Percentiles rank a stretch among this genome's conserved stretches.
Conservation (phyloP, 495 filamentous ascomycete genomes). For the Podospora tetraspora region DNA sequence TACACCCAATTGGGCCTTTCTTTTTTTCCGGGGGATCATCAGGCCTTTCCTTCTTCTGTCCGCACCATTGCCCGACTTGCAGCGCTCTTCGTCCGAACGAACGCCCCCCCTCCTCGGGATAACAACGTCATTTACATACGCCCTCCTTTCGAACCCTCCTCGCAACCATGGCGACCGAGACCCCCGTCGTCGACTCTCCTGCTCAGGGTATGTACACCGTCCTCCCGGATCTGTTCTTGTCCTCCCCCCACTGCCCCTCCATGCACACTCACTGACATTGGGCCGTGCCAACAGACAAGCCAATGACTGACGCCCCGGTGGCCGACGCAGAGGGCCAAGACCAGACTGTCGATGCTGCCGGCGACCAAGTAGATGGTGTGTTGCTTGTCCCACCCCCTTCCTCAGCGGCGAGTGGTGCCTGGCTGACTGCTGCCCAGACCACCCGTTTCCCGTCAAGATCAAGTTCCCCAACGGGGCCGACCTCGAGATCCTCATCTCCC, state of each 20-base stretch:
- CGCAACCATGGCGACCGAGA: slow-evolving; percentile 4
- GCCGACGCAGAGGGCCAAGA: slow-evolving; percentile 17
- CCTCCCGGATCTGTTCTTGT: not conserved
- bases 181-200: not conserved
- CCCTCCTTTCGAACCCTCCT: not conserved
- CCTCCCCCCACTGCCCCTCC: not conserved
- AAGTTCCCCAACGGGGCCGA: slow-evolving; percentile 75
- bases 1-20: slow-evolving; percentile 3
- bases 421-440: slow-evolving; percentile 50
- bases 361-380: slow-evolving; percentile 24
- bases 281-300: slow-evolving; percentile 19
- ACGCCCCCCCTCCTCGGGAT: not conserved
- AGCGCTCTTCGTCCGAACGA: not conserved
- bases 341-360: slow-evolving; percentile 18
- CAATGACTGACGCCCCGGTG: slow-evolving; percentile 15
- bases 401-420: slow-evolving; percentile 4
- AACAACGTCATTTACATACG: not conserved
- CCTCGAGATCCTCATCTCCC: slow-evolving; percentile 81
- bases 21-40: not conserved
- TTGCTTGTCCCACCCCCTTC: not conserved
- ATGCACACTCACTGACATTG: not conserved
- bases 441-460: slow-evolving; percentile 59
- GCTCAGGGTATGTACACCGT: not conserved
- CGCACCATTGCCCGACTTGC: not conserved
- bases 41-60: not conserved